Conservation (phyloP, 306 rosid genomes). For the Castanea sativa region DNA sequence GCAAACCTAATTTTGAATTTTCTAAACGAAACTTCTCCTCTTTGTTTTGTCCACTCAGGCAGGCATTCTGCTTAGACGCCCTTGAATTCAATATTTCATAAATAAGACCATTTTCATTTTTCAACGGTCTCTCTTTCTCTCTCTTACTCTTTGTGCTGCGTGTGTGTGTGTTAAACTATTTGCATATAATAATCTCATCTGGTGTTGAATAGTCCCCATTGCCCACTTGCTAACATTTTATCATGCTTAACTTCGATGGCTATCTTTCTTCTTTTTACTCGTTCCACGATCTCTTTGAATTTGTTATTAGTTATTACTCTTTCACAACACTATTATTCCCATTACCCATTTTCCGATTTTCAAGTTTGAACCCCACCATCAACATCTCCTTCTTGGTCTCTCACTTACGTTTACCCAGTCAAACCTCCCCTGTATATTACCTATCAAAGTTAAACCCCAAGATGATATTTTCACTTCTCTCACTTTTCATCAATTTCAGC, state of each 20-base stretch:
- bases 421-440: neutral
- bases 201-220: neutral
- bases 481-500: neutral
- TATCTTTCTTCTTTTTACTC: neutral
- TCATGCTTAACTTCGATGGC: neutral
- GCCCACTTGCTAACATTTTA: neutral
- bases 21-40: too few relatives aligned
- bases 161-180: too few relatives aligned
- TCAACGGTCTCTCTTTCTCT: neutral
- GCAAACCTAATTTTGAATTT: too few relatives aligned
- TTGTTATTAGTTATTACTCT: neutral
- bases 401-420: conserved; percentile 23
- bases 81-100: neutral
- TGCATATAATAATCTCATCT: neutral
- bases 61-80: neutral
- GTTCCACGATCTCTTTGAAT: neutral
- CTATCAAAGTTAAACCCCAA: neutral
- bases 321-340: neutral
- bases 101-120: neutral
- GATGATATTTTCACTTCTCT: neutral
- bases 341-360: neutral
- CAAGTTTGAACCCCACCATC: neutral
- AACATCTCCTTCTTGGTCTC: neutral
- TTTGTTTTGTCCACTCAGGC: neutral
- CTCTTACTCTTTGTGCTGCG: neutral